phyloP scores from a whole-genome alignment of 2,329 filamentous ascomycete species.

The Pyrenochaeta sp. region DNA sequence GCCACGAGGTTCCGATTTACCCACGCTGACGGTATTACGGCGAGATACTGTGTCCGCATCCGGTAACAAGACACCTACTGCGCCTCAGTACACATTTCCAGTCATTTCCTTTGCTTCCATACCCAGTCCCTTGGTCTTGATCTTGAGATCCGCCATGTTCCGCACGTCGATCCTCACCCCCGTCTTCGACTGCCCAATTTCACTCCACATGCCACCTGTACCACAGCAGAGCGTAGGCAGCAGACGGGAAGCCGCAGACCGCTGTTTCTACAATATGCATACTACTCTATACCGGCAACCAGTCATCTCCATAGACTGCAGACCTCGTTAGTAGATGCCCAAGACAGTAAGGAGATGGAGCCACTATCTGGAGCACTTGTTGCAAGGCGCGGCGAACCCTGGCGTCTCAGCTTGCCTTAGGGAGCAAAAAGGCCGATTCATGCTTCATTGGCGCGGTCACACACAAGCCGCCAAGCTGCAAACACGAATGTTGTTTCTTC shows the following conservation, averaged over 20 bases:
- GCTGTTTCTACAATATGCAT: too few species aligned
- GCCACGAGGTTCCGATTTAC: conserved; percentile 33
- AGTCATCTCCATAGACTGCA: conserved; percentile 11
- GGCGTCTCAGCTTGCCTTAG: conserved; percentile 41
- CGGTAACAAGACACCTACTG: conserved; percentile 9
- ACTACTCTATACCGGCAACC: too few species aligned
- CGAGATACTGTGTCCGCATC: conserved; percentile 12
- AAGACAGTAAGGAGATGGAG: conserved; percentile 26
- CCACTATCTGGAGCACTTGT: conserved; percentile 18
- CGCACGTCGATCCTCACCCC: too few species aligned
- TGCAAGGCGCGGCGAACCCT: conserved; percentile 22
- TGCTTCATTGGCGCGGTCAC: conserved; percentile 38
- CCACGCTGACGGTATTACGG: conserved; percentile 35
- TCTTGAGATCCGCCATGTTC: too few species aligned
- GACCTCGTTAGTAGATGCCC: conserved; percentile 23
- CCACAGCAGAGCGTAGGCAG: conserved; percentile 3
- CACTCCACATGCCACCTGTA: too few species aligned
- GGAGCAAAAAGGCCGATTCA: conserved; percentile 41
- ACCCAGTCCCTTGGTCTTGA: background rate
- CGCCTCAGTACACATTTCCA: background rate
- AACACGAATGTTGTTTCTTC: conserved; percentile 40
- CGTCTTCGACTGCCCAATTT: too few species aligned
- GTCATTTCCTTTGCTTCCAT: background rate
- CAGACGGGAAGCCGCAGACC: too few species aligned
- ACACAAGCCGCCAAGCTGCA: conserved; percentile 44